Evolutionary conservation across 169 alveolate species (phyloP).

Genomic region (Plasmodium ovale): DNA sequence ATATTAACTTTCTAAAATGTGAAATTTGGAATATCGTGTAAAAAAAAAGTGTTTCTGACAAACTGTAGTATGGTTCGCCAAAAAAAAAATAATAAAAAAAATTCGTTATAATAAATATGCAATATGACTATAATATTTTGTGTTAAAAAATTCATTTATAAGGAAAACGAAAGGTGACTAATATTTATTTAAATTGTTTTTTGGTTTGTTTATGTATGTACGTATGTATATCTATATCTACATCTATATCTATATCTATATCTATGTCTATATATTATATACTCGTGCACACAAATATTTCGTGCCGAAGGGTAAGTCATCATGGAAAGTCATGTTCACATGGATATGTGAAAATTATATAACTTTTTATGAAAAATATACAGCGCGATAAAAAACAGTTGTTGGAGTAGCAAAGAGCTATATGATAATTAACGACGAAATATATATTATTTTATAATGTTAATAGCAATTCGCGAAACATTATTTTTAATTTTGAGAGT

Average conservation of each 20-base stretch:
- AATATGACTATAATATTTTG: neutral
- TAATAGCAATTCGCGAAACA: neutral
- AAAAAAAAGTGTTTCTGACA: neutral
- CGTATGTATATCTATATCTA: too few species aligned
- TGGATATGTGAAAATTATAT: neutral
- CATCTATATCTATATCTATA: too few species aligned
- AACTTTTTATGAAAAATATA: too few species aligned
- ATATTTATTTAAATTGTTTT: too few species aligned
- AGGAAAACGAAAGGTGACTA: neutral
- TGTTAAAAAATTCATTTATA: neutral
- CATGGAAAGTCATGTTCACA: too few species aligned
- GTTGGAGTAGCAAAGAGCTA: neutral
- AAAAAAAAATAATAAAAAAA: too few species aligned
- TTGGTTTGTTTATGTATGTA: too few species aligned
- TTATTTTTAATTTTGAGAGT: neutral
- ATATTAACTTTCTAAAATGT: neutral
- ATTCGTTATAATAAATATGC: too few species aligned
- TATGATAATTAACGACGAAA: too few species aligned
- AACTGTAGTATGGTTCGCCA: neutral
- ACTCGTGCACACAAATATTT: neutral
- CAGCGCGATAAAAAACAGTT: neutral
- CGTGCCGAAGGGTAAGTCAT: too few species aligned
- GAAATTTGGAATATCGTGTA: neutral
- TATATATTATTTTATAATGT: too few species aligned
- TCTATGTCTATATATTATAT: neutral